Conservation (phyloP, 768 basidiomycete species). For the Lactifluus pinguis region DNA sequence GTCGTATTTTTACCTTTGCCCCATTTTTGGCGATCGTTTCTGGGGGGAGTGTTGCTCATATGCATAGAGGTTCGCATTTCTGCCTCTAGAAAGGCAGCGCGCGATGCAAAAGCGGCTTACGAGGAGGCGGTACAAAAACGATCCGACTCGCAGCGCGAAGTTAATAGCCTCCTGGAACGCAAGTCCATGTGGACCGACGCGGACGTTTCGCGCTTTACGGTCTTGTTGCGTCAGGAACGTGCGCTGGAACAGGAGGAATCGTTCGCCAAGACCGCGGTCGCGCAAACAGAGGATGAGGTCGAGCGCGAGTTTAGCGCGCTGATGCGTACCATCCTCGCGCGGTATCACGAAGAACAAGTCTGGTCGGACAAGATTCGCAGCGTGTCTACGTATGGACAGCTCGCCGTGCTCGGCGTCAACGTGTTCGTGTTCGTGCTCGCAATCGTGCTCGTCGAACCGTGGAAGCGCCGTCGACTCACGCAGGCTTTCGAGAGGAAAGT, state of each 20-base stretch:
- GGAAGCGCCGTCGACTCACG: slow-evolving; percentile 82
- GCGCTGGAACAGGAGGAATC: slow-evolving; percentile 72
- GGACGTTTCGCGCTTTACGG: slow-evolving; percentile 83
- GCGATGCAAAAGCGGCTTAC: slow-evolving; percentile 64
- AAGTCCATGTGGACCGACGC: slow-evolving; percentile 88
- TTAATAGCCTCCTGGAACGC: slow-evolving; percentile 89
- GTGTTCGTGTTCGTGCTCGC: slow-evolving; percentile 85
- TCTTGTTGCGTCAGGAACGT: slow-evolving; percentile 86
- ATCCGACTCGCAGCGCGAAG: slow-evolving; percentile 84
- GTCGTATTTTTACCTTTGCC: slow-evolving; percentile 17
- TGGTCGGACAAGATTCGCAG: slow-evolving; percentile 99
- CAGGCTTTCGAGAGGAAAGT: slow-evolving; percentile 87
- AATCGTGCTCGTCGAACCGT: slow-evolving; percentile 89
- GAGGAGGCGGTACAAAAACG: slow-evolving; percentile 73
- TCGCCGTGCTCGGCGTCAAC: slow-evolving; percentile 82
- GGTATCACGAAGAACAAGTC: slow-evolving; percentile 98
- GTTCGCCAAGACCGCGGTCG: slow-evolving; percentile 56
- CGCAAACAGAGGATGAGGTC: slow-evolving; percentile 65
- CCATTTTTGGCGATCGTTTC: too few species aligned
- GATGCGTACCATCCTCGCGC: slow-evolving; percentile 78
- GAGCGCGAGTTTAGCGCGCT: slow-evolving; percentile 83
- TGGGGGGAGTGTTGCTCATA: neutral
- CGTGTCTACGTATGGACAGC: slow-evolving; percentile 86
- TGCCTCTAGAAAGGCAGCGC: slow-evolving; percentile 54
- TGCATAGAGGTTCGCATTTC: slow-evolving; percentile 65